Base-by-base conservation (phyloP, 768 basidiomycete species). In the Lactifluus volemus region DNA sequence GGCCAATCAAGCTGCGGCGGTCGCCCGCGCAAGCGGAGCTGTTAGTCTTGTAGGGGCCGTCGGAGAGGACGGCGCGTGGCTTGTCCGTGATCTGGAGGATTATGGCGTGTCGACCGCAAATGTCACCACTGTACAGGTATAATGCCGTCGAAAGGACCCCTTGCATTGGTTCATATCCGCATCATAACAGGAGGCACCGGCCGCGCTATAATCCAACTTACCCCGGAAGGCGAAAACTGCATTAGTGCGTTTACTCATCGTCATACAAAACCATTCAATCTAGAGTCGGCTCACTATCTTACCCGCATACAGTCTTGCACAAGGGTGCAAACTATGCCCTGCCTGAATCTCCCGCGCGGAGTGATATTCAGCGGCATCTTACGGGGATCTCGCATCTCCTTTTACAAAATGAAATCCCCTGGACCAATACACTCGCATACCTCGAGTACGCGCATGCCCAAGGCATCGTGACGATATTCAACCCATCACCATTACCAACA, bases 1-100 rank as follows among this genome's bases (percentile, higher is more conserved):
- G 38, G 83, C 81, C 9, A 85, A 85, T 68, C 84, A 85, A 68
- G 81, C 84, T 6, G 79, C 80, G 6, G 81, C 84, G 2, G 74
- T 84, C 21, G 77, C 78, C 0, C 75, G 75, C 42, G 83, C 84
- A 15, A 80, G 80, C 12, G 81, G 75, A 1, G 64, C 57, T 5
- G 81, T 77, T 14, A 70, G 73, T 53, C 76, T 84, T 52, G 78
- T 78, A 66, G 83, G 81, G 6, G 77, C 79, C 0, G 73, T 84
- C 21, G 84, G 84, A 8, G 67, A 73, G 32, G 84, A 85, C 64
- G 82, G 82, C 5, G 34, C 65, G 5, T 81, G 81, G 79, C 69
- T 83, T 15, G 70, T 73, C 36, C 72, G 79, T 10, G 68, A 73
- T 41, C 73, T 81, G 62, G 64, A 70, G 34, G 53, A 63, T 2